phyloP scores from a whole-genome alignment of 176 grass and related monocot genomes.

The Aegilops umbellulata region DNA sequence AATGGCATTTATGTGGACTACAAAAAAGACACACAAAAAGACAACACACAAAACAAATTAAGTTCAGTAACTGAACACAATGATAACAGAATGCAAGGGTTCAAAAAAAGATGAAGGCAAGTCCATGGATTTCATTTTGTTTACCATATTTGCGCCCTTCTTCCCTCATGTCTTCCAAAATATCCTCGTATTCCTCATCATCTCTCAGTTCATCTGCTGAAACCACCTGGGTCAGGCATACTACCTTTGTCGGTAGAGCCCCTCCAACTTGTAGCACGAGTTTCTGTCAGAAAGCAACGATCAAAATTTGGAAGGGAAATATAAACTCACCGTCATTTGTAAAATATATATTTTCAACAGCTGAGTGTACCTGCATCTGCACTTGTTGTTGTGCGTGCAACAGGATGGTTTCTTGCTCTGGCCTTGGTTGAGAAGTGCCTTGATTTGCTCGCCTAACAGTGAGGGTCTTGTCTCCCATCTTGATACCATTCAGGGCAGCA shows the following conservation, averaged over 20 bases:
- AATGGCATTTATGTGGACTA: constrained; percentile 57
- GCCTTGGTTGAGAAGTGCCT: constrained; percentile 77
- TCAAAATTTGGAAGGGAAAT: constrained; percentile 8
- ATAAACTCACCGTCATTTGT: background rate
- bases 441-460: constrained; percentile 95
- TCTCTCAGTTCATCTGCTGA: constrained; percentile 76
- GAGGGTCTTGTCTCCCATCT: constrained; percentile 99
- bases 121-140: background rate
- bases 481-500: constrained; percentile 96
- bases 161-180: constrained; percentile 95
- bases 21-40: constrained; percentile 69
- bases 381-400: constrained; percentile 91
- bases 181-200: constrained; percentile 91
- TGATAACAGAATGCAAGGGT: background rate
- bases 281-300: constrained; percentile 46
- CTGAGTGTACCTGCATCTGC: constrained; percentile 69
- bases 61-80: constrained; percentile 51
- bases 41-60: constrained; percentile 53
- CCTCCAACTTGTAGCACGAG: constrained; percentile 83
- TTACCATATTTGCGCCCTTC: constrained; percentile 94
- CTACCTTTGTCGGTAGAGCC: constrained; percentile 71
- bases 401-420: constrained; percentile 84
- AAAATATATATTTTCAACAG: background rate
- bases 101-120: constrained; percentile 6
- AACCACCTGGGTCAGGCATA: constrained; percentile 87